Percentiles rank a stretch among this genome's conserved stretches.
Evolutionary conservation across 441 rosid species (phyloP).

Genomic region (Adansonia rubrostipa): DNA sequence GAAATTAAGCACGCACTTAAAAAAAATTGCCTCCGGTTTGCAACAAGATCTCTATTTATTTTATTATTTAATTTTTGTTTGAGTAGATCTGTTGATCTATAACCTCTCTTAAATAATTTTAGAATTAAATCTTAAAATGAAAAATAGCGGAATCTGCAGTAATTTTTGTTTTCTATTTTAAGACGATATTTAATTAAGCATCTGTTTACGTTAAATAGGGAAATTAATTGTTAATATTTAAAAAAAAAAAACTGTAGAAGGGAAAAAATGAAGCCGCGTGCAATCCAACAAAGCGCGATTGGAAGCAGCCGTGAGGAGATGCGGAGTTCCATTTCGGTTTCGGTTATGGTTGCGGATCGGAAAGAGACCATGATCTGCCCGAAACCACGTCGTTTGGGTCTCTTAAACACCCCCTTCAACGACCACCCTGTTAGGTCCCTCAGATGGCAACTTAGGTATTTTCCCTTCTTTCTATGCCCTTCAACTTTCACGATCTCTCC

Average conservation of each 20-base stretch:
- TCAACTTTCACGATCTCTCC: not conserved
- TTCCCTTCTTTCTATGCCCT: not conserved
- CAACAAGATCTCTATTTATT: not conserved
- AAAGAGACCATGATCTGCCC: slow-evolving; percentile 74
- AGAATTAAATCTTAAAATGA: not conserved
- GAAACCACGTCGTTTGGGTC: slow-evolving; percentile 73
- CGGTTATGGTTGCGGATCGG: slow-evolving; percentile 35
- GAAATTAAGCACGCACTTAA: not conserved
- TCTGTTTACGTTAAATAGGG: slow-evolving; percentile 10
- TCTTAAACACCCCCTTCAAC: slow-evolving; percentile 38
- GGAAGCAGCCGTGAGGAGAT: slow-evolving; percentile 56
- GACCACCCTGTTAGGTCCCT: slow-evolving; percentile 63
- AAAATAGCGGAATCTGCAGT: not conserved
- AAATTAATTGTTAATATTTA: slow-evolving; percentile 11
- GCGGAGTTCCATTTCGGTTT: slow-evolving; percentile 39
- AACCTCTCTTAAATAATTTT: not conserved
- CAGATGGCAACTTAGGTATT: slow-evolving; percentile 70
- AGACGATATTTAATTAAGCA: not conserved
- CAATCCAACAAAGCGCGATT: slow-evolving; percentile 58
- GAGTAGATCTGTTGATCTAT: slow-evolving; percentile 26
- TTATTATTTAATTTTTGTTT: slow-evolving; percentile 6
- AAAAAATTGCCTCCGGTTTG: not conserved
- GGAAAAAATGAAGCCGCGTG: slow-evolving; percentile 64
- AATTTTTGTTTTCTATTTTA: not conserved
- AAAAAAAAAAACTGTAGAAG: not conserved